Evolutionary conservation across 1,284 basidiomycete genomes (phyloP).

Genomic region (Tylopilus orsonianus): DNA sequence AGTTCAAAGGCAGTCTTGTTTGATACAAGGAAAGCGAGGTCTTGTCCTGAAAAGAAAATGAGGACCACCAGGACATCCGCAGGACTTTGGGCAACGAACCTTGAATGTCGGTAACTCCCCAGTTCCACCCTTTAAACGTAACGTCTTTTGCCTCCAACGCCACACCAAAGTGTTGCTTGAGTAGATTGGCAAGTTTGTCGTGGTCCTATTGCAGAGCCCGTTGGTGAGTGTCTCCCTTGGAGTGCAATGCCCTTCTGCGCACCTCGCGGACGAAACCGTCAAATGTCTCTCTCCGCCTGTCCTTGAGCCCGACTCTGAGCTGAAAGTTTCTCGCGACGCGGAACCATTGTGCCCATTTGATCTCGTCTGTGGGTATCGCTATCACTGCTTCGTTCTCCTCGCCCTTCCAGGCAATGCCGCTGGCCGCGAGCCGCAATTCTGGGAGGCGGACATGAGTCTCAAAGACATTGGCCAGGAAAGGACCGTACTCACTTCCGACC

Average conservation of each 20-base stretch:
- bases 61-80: constrained; percentile 2
- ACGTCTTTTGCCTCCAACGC: constrained; percentile 86
- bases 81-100: constrained; percentile 47
- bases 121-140: constrained; percentile 97
- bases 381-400: constrained; percentile 64
- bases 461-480: neutral
- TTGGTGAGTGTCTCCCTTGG: constrained; percentile 4
- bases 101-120: constrained; percentile 95
- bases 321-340: constrained; percentile 92
- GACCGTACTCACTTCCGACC: constrained; percentile 69
- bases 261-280: constrained; percentile 95
- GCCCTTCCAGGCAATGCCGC: constrained; percentile 92
- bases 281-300: constrained; percentile 79
- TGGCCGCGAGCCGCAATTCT: constrained; percentile 88
- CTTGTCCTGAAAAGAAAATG: constrained; percentile 61
- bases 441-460: constrained; percentile 10
- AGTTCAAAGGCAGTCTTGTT: constrained; percentile 93
- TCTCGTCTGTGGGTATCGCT: constrained; percentile 70
- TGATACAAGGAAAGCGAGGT: constrained; percentile 88
- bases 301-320: constrained; percentile 79
- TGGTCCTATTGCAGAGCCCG: constrained; percentile 59
- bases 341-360: constrained; percentile 89
- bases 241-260: constrained; percentile 11
- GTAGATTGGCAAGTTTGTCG: constrained; percentile 70
- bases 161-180: constrained; percentile 86